A percentile compares a stretch with the other conserved stretches of the same genome.
Conservation (phyloP, 1,284 basidiomycete genomes). For the Polyporus tsugae region DNA sequence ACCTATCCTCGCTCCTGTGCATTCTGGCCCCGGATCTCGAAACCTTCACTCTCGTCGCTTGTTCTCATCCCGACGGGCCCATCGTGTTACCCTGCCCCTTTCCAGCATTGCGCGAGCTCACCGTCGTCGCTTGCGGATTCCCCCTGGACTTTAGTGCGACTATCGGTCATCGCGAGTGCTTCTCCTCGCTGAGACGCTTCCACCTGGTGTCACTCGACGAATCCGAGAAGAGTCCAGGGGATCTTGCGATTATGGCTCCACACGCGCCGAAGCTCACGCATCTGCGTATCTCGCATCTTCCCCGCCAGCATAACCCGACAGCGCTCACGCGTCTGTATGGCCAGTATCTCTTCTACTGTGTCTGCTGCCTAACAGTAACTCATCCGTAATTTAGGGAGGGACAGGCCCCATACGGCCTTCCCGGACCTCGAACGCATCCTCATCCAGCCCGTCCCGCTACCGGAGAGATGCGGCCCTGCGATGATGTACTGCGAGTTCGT, state of each 20-base stretch:
- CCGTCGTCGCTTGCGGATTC: not conserved
- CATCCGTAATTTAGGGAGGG: not conserved
- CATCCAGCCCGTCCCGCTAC: slow-evolving; percentile 1
- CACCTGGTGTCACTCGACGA: not conserved
- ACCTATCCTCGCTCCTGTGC: slow-evolving; percentile 2
- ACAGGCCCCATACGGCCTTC: not conserved
- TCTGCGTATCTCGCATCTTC: slow-evolving; percentile 7
- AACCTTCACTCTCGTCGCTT: not conserved
- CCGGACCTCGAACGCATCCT: slow-evolving; percentile 2
- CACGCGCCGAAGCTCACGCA: slow-evolving; percentile 9
- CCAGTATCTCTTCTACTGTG: not conserved
- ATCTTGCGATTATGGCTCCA: not conserved
- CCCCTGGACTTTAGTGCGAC: not conserved
- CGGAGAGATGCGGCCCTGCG: not conserved
- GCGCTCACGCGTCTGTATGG: not conserved
- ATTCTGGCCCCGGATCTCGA: slow-evolving; percentile 3
- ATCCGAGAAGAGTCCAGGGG: not conserved
- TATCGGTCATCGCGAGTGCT: not conserved
- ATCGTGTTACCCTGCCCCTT: not conserved
- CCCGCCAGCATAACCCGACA: not conserved
- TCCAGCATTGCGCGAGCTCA: slow-evolving; percentile 3
- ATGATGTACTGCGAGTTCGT: slow-evolving; percentile 6
- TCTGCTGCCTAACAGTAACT: not conserved
- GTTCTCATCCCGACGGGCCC: not conserved
- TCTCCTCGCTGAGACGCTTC: slow-evolving; percentile 6